Conservation (phyloP, 495 filamentous ascomycete genomes). For the Penicillium robsamsonii region DNA sequence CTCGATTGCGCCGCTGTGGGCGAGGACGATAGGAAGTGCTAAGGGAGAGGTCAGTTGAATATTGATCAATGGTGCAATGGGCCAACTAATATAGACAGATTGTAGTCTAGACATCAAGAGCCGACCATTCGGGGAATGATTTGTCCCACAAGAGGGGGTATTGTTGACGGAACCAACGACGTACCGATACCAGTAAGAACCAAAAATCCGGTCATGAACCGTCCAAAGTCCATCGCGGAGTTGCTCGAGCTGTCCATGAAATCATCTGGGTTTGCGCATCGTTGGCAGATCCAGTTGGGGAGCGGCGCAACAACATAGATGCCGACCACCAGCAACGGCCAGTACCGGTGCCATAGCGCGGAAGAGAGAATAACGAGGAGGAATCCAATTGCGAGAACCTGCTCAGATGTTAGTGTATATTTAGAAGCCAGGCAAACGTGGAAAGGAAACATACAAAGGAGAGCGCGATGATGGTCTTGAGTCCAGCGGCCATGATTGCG, state of each 20-base stretch:
- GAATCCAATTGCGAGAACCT: conserved; percentile 97
- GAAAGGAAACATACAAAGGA: conserved; percentile 69
- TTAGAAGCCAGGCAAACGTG: not conserved
- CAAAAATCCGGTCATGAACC: conserved; percentile 92
- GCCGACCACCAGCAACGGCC: conserved; percentile 88
- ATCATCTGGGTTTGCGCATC: conserved; percentile 91
- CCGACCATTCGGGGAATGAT: not conserved
- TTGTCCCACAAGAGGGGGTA: not conserved
- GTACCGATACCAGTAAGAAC: conserved; percentile 97
- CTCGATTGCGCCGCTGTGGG: conserved; percentile 76
- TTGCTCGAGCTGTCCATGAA: conserved; percentile 85
- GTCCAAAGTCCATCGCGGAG: conserved; percentile 83
- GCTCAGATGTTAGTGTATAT: conserved; percentile 16
- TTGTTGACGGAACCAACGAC: conserved; percentile 31
- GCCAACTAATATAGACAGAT: not conserved
- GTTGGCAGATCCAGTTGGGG: conserved; percentile 90
- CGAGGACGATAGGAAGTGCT: conserved; percentile 91
- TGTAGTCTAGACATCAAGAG: not conserved
- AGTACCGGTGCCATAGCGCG: conserved; percentile 89
- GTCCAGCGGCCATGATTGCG: conserved; percentile 78
- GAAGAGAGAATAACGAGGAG: conserved; percentile 98
- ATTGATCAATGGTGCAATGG: not conserved
- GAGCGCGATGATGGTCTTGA: conserved; percentile 97
- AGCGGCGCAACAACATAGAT: conserved; percentile 93
- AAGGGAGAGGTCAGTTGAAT: conserved; percentile 24